Percentiles rank a stretch among this genome's conserved stretches.
Evolutionary conservation across 2,329 filamentous ascomycete species (phyloP).

Genomic region (Colletotrichum lini): DNA sequence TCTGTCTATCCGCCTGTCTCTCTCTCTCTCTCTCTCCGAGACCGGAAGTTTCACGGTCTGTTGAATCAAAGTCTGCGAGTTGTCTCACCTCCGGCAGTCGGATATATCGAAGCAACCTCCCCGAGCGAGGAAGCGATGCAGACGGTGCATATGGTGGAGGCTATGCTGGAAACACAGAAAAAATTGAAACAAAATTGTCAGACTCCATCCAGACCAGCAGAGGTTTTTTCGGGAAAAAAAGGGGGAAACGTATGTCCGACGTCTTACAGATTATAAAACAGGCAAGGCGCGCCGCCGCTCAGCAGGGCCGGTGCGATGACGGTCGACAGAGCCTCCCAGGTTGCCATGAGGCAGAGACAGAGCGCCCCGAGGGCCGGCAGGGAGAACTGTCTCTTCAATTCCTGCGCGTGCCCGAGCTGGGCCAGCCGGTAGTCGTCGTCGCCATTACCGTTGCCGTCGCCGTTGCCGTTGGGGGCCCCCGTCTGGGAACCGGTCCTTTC

Average conservation of each 20-base stretch:
- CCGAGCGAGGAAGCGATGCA: slow-evolving; percentile 57
- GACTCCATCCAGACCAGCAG: too few species aligned
- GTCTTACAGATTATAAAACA: slow-evolving; percentile 60
- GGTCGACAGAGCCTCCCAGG: slow-evolving; percentile 64
- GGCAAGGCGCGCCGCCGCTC: slow-evolving; percentile 61
- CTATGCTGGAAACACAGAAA: slow-evolving; percentile 49
- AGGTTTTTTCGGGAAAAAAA: too few species aligned
- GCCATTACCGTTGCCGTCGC: background rate
- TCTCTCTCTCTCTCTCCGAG: too few species aligned
- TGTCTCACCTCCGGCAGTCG: slow-evolving; percentile 50
- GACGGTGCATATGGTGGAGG: slow-evolving; percentile 57
- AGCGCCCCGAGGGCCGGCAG: slow-evolving; percentile 60
- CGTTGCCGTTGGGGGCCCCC: background rate
- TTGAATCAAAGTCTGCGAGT: background rate
- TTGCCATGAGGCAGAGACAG: slow-evolving; percentile 64
- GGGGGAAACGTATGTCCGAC: too few species aligned
- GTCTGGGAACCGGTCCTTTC: slow-evolving; percentile 18
- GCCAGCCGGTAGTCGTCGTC: slow-evolving; percentile 44
- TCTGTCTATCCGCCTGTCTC: too few species aligned
- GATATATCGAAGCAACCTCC: slow-evolving; percentile 57
- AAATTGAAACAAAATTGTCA: too few species aligned
- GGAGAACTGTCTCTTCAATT: slow-evolving; percentile 54
- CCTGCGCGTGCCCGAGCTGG: slow-evolving; percentile 49
- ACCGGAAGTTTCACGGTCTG: too few species aligned
- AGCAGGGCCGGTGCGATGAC: slow-evolving; percentile 61